Evolutionary conservation across 2,329 filamentous ascomycete genomes (phyloP), one percentile per base, ranked within the genome.

Genomic region (Colletotrichum abscissum): DNA sequence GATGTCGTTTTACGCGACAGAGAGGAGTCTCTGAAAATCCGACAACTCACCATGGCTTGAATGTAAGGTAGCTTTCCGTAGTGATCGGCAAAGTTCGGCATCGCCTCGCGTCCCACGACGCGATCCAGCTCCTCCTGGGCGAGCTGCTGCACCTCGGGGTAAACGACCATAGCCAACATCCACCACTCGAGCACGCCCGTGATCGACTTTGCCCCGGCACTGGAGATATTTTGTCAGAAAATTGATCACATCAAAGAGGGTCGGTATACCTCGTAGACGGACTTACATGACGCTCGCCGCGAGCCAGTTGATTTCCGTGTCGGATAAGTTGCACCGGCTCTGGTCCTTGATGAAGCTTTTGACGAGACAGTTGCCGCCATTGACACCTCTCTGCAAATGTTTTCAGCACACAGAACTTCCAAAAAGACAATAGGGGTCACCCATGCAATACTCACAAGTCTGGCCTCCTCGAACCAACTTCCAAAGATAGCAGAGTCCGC

Each of bases 1-100:
- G n/a, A 49, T 8, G 16, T 7, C 19, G 19, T 9, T 49, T 35
- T 1, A 12, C 33, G 33, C 11, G 3, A 35, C 33, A 35, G 42
- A 19, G 14, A 42, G 9, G 0, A n/a, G 3, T n/a, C 7, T 9
- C 19, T n/a, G 16, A 1, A n/a, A 8, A 8, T 4, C 3, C 7
- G 19, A n/a, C 7, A n/a, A n/a, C 19, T 8, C 8, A n/a, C 16
- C 42, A 49, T 49, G 4, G 42, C 19, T 9, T 49, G 42, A n/a
- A 49, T 49, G 8, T 49, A 49, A n/a, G 42, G 16, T n/a, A 49
- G 19, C 42, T n/a, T 49, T 3, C 16, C 16, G 2, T n/a, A 49
- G 42, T 49, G 42, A 49, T 49, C 19, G 42, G 19, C 42, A 49
- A 49, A 49, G 16, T 11, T 49, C 42, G 42, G 42, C 6, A 19